Percentiles rank a stretch among this genome's conserved stretches.
These are phyloP conservation scores for Actinidia arguta DNA, from an alignment of 179 eudicot genomes.

Conservation along the genomic window DNA sequence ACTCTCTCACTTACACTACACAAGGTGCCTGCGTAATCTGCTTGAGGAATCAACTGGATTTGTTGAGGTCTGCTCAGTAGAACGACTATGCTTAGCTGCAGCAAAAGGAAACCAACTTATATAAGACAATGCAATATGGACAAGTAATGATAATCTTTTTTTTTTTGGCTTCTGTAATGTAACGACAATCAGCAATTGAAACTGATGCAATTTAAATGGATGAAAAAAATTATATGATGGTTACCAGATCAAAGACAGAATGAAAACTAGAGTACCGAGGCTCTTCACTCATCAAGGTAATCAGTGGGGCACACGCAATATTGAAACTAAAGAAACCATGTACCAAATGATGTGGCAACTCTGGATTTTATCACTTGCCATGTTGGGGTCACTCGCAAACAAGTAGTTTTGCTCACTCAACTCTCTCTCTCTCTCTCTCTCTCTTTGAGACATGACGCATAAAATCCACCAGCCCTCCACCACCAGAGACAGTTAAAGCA, in stretches of 20 bases:
- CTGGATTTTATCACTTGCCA: too few species aligned
- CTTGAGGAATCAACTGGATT: conserved; percentile 70
- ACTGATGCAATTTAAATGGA: neutral
- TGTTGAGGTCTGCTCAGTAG: conserved; percentile 77
- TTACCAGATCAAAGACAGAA: neutral
- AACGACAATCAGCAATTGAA: neutral
- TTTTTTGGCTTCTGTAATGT: neutral
- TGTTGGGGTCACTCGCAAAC: too few species aligned
- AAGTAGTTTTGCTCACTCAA: too few species aligned
- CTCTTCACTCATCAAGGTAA: neutral
- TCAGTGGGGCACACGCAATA: neutral
- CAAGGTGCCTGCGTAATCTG: conserved; percentile 33
- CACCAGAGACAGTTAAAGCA: too few species aligned
- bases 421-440: too few species aligned
- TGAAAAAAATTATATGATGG: neutral
- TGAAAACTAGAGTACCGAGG: neutral
- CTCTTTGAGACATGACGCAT: too few species aligned
- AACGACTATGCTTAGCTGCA: conserved; percentile 88
- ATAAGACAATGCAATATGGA: neutral
- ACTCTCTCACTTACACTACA: conserved; percentile 39
- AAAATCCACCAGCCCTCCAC: too few species aligned
- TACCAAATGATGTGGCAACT: too few species aligned
- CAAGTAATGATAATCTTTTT: neutral
- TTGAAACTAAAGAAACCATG: too few species aligned
- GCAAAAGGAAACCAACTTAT: neutral